phyloP scores from a whole-genome alignment of 305 asterid species.

The Nicotiana rustica region DNA sequence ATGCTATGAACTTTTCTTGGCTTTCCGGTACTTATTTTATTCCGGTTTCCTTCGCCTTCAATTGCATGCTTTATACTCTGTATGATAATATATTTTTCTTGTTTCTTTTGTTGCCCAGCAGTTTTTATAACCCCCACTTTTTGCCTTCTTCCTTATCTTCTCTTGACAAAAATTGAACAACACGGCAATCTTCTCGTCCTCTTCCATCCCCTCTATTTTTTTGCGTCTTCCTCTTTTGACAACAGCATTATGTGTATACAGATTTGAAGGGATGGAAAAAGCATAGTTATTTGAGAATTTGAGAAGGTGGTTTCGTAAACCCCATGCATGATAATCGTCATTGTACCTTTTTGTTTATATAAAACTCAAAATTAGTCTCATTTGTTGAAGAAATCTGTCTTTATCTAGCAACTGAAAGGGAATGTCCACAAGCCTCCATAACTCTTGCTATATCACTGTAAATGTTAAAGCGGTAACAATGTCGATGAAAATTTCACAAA shows the following conservation, averaged over 20 bases:
- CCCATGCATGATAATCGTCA: background rate
- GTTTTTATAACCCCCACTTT: background rate
- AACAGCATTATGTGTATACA: background rate
- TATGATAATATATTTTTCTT: background rate
- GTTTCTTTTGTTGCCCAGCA: background rate
- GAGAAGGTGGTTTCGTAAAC: background rate
- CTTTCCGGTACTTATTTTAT: background rate
- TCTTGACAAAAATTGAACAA: background rate
- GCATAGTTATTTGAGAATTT: background rate
- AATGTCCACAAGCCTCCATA: background rate
- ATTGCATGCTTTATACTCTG: background rate
- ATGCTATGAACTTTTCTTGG: background rate
- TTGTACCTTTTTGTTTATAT: slow-evolving; percentile 1
- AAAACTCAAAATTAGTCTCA: background rate
- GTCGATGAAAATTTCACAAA: background rate
- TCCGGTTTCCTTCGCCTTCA: background rate
- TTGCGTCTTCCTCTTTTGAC: background rate
- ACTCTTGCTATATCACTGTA: slow-evolving; percentile 3
- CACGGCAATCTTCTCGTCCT: background rate
- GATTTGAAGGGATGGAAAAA: background rate
- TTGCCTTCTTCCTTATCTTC: background rate
- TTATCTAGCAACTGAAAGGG: background rate
- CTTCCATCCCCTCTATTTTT: background rate
- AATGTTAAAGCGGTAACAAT: background rate
- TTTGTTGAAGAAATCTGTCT: background rate